These are phyloP conservation scores for Skeletonema menzelii DNA, from an alignment of 108 stramenopile species.

Conservation along the genomic window DNA sequence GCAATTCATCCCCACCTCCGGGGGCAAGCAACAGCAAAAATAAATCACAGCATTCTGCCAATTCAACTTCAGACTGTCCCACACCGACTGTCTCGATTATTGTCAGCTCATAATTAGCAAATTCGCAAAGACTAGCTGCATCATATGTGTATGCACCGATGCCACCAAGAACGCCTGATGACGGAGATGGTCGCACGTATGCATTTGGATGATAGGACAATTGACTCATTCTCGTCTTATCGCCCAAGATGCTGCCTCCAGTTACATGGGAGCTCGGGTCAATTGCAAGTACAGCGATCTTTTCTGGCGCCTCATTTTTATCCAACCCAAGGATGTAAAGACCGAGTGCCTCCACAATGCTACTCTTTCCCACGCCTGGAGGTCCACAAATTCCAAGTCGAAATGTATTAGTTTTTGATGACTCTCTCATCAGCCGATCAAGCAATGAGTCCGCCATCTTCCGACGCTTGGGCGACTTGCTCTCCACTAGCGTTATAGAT, in stretches of 20 bases:
- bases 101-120: constrained; percentile 89
- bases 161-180: constrained; percentile 91
- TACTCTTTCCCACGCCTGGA: constrained; percentile 57
- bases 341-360: constrained; percentile 73
- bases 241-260: constrained; percentile 97
- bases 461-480: constrained; percentile 47
- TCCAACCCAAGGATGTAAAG: constrained; percentile 54
- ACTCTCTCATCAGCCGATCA: constrained; percentile 27
- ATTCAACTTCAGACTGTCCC: constrained; percentile 94
- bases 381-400: constrained; percentile 84
- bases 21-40: constrained; percentile 91
- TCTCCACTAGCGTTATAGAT: constrained; percentile 82
- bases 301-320: constrained; percentile 26
- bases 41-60: constrained; percentile 89
- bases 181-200: constrained; percentile 94
- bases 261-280: constrained; percentile 89
- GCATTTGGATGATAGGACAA: constrained; percentile 79
- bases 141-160: constrained; percentile 91
- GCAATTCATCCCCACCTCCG: constrained; percentile 94
- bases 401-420: constrained; percentile 40
- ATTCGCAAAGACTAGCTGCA: constrained; percentile 89
- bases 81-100: constrained; percentile 97
- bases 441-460: constrained; percentile 68
- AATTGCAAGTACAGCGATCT: constrained; percentile 88
- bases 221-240: constrained; percentile 96